phyloP scores from a whole-genome alignment of 2,329 filamentous ascomycete genomes.

The Neospermospora avenae region DNA sequence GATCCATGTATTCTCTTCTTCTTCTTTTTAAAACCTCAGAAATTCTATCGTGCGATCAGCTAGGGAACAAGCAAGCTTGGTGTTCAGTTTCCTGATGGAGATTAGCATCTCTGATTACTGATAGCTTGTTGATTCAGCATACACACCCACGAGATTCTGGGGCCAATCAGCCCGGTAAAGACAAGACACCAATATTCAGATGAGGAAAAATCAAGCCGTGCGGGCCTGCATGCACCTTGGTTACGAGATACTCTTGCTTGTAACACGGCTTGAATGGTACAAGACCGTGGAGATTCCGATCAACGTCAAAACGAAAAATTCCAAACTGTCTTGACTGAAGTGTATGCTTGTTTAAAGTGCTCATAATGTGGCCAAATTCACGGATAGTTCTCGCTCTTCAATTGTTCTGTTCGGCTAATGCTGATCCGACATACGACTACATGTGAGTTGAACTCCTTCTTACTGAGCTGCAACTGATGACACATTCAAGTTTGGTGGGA shows the following conservation, averaged over 20 bases:
- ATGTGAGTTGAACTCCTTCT: not conserved
- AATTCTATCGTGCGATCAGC: too few relatives aligned
- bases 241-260: not conserved
- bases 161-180: too few relatives aligned
- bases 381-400: not conserved
- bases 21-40: too few relatives aligned
- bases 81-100: not conserved
- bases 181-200: not conserved
- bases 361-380: not conserved
- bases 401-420: not conserved
- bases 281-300: not conserved
- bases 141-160: too few relatives aligned
- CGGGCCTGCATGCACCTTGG: not conserved
- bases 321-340: not conserved
- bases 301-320: not conserved
- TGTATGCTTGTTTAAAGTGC: not conserved
- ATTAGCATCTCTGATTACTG: not conserved
- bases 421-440: not conserved
- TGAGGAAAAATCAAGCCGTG: not conserved
- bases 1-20: too few relatives aligned
- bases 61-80: not conserved
- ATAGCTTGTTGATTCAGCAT: not conserved
- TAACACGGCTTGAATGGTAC: not conserved
- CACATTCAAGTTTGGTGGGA: not conserved
- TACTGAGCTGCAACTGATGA: not conserved